Evolutionary conservation across 768 basidiomycete genomes (phyloP), one percentile per base, ranked within the genome.

Genomic region (Auricularia sp.): DNA sequence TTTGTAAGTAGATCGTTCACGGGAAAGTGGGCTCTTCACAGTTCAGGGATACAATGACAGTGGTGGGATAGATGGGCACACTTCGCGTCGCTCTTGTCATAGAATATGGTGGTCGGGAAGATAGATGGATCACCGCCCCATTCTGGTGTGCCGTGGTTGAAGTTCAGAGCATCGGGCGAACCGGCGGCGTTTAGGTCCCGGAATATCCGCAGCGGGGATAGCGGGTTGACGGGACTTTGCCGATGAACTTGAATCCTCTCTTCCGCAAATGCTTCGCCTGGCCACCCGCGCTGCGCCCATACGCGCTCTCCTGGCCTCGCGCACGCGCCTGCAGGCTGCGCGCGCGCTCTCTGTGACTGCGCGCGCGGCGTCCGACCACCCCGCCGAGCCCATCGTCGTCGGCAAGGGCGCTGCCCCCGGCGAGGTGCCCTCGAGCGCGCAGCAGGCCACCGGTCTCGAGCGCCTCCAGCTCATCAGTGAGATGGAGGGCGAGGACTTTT

Each of bases 401-500:
- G 56, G 56, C 56, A 59, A 59, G 56, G 56, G 56, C 56, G 24
- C 56, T 10, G 24, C 84, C 36, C 88, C 90, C 62, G 82, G 85
- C 70, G 66, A 71, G 68, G 84, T 93, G 68, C 87, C 94, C 63
- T 90, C 89, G 66, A 91, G 93, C 77, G 81, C 87, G 68, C 84
- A 90, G 68, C 96, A 99, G 78, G 85, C 95, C 16, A 99, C 96
- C 70, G 96, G 96, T 85, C 81, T 98, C 64, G 95, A 98, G 77
- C 92, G 96, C 77, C 85, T 97, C 73, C 92, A 99, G 77, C 79
- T 97, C 61, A 78, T 98, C 63, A 94, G 90, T 72, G 88, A 93
- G 67, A 79, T 94, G 71, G 86, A 93, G 75, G 95, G 94, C 64
- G 78, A 94, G 63, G 87, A 92, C 54, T 84, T 94, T 62, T 99